These are phyloP conservation scores for Pseudonectria foliicola DNA, from an alignment of 2,329 filamentous ascomycete genomes.

Conservation along the genomic window DNA sequence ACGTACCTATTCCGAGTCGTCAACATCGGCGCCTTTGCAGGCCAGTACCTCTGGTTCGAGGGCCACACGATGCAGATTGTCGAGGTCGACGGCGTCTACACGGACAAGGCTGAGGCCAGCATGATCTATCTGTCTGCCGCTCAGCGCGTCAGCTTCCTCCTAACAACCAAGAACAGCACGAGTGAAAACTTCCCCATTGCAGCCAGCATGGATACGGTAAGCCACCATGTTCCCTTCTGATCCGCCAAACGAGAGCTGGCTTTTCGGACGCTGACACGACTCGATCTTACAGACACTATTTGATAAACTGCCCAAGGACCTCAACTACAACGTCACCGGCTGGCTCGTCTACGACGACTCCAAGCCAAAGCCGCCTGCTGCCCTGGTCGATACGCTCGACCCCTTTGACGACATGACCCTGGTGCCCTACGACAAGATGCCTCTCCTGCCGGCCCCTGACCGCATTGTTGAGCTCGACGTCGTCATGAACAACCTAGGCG, in stretches of 20 bases:
- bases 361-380: conserved; percentile 41
- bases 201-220: conserved; percentile 60
- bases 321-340: conserved; percentile 63
- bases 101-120: conserved; percentile 49
- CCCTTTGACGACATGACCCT: conserved; percentile 70
- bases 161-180: conserved; percentile 57
- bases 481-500: conserved; percentile 53
- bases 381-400: conserved; percentile 52
- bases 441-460: conserved; percentile 55
- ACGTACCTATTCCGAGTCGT: conserved; percentile 68
- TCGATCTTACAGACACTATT: conserved; percentile 48
- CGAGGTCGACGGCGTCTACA: conserved; percentile 68
- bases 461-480: conserved; percentile 57
- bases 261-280: conserved; percentile 2
- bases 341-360: conserved; percentile 52
- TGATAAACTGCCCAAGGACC: conserved; percentile 54
- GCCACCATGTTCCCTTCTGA: conserved; percentile 6
- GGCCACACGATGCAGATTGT: conserved; percentile 61
- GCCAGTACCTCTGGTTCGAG: conserved; percentile 60
- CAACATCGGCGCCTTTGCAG: conserved; percentile 66
- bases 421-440: conserved; percentile 59
- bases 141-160: conserved; percentile 56
- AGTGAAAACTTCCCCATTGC: conserved; percentile 60
- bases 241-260: too few species aligned
- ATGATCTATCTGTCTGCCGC: conserved; percentile 62